phyloP scores from a whole-genome alignment of 345 rosid genomes.

The Sonneratia alba region DNA sequence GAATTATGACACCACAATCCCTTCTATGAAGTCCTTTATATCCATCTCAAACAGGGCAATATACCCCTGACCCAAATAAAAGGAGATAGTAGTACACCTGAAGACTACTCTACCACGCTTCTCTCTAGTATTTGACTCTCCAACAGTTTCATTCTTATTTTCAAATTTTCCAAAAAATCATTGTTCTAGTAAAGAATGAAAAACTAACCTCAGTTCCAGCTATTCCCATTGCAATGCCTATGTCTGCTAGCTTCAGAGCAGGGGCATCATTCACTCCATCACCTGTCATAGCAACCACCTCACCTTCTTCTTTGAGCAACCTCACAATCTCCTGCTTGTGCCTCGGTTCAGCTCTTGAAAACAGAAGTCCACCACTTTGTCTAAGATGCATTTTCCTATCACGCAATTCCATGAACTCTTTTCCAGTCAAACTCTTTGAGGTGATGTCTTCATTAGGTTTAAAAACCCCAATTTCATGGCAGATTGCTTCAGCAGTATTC shows the following conservation, averaged over 20 bases:
- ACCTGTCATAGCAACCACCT: constrained; percentile 67
- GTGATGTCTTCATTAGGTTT: constrained; percentile 28
- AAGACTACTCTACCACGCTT: too few relatives aligned
- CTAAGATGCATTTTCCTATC: constrained; percentile 24
- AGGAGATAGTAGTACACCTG: too few relatives aligned
- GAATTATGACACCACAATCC: too few relatives aligned
- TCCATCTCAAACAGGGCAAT: too few relatives aligned
- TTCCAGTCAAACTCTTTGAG: constrained; percentile 30
- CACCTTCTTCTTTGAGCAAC: constrained; percentile 47
- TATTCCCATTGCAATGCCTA: constrained; percentile 63
- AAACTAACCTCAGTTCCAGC: constrained; percentile 52
- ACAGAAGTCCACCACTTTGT: constrained; percentile 34
- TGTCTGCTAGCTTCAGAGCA: constrained; percentile 55
- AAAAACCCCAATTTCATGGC: constrained; percentile 61
- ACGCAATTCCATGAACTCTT: constrained; percentile 27
- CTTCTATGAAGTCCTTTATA: too few relatives aligned
- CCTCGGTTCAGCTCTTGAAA: constrained; percentile 45
- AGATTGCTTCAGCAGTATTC: constrained; percentile 65
- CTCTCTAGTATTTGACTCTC: too few relatives aligned
- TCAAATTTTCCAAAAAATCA: too few relatives aligned
- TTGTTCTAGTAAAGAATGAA: too few relatives aligned
- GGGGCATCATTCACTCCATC: constrained; percentile 71
- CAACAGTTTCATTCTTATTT: too few relatives aligned
- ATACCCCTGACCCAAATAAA: too few relatives aligned
- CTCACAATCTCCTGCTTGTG: constrained; percentile 49